Evolutionary conservation across 2,329 filamentous ascomycete genomes (phyloP).

Genomic region (Phyllosticta capitalensis): DNA sequence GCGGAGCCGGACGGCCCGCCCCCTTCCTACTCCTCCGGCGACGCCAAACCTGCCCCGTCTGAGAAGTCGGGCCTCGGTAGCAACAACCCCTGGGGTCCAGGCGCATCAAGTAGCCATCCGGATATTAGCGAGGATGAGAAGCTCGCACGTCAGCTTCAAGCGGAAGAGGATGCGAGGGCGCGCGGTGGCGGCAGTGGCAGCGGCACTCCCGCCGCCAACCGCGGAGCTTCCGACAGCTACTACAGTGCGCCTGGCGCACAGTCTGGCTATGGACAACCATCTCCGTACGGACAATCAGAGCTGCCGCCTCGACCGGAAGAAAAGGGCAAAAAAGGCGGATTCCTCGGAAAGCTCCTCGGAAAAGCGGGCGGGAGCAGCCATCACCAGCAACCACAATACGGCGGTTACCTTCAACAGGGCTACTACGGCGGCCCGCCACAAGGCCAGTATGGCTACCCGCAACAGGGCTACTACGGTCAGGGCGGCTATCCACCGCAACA

Average conservation of each 20-base stretch:
- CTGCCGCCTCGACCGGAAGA: slow-evolving; percentile 20
- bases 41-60: slow-evolving; percentile 34
- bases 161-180: slow-evolving; percentile 65
- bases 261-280: slow-evolving; percentile 17
- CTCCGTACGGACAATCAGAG: slow-evolving; percentile 21
- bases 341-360: slow-evolving; percentile 45
- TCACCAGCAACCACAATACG: slow-evolving; percentile 12
- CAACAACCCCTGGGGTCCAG: slow-evolving; percentile 63
- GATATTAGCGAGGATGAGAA: slow-evolving; percentile 57
- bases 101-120: slow-evolving; percentile 9
- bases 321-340: slow-evolving; percentile 32
- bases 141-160: slow-evolving; percentile 68
- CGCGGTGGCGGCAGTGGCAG: slow-evolving; percentile 24
- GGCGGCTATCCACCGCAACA: slow-evolving; percentile 20
- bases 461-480: slow-evolving; percentile 21
- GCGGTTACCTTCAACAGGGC: slow-evolving; percentile 18
- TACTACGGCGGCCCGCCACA: slow-evolving; percentile 21
- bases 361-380: slow-evolving; percentile 24
- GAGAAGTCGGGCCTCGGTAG: slow-evolving; percentile 43
- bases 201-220: slow-evolving; percentile 14
- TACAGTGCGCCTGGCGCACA: slow-evolving; percentile 25
- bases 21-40: slow-evolving; percentile 52
- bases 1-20: slow-evolving; percentile 51
- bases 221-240: slow-evolving; percentile 31
- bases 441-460: slow-evolving; percentile 21